Base-by-base conservation (phyloP, 2,329 filamentous ascomycete species). In the Fusarium algeriense region DNA sequence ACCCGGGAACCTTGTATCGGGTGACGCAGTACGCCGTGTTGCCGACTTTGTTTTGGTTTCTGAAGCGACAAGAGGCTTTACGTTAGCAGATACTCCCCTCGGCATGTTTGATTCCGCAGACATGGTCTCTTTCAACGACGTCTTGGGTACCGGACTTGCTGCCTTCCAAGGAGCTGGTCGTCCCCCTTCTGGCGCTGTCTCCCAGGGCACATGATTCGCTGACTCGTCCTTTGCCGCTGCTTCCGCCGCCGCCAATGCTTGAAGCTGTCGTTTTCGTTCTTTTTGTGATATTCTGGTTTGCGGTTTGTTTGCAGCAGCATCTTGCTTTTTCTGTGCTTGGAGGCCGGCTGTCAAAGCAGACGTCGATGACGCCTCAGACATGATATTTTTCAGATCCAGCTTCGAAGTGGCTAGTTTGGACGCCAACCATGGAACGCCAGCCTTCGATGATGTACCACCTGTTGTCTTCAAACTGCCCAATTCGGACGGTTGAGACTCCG, bases 241-340 rank as follows among this genome's bases (percentile, higher is more conserved):
- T 64, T 86, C 82, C 38, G 83, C 78, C 28, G 79, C 82, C 28
- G 86, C 82, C 75, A 93, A 89, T 67, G 89, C 86, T 75, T 94
- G 91, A 75, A 94, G 89, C 71, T 94, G 89, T 77, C 89, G 93
- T 82, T 97, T 98, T 26, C 94, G 90, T 79, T 98, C 95, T 77
- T 96, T 97, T 75, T 98, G 96, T 1, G 95, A 97, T 73, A 97
- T 81, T 78, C 93, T 97, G 1, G 81, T 78, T 19, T 83, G 82
- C 1, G 83, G 75, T 41, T 76, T 80, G 76, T 85, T 53, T 63
- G 77, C 59, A 60, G 75, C 26, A n/a, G 79, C 63, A 20, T 85
- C 82, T 57, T 81, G 85, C 11, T 72, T 78, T 49, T 80, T 86
- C 73, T 89, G 85, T 2, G 85, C 86, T 8, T 85, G 86, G 14